Evolutionary conservation across 495 filamentous ascomycete species (phyloP).

Genomic region (Neurospora discreta): DNA sequence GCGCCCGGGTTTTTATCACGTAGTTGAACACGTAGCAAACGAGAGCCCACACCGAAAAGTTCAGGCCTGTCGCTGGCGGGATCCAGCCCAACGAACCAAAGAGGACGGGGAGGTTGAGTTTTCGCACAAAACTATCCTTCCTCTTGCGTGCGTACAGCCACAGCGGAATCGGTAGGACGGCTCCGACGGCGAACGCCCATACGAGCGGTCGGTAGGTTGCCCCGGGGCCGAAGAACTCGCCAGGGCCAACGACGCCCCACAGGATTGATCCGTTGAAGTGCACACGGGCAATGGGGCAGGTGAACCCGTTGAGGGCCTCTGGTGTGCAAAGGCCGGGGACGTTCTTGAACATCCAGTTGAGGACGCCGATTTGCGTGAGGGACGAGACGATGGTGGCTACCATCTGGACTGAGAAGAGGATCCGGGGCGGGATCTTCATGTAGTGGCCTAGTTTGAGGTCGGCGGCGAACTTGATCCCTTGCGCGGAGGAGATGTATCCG

Average conservation of each 20-base stretch:
- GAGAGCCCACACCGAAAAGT: constrained; percentile 71
- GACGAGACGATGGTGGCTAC: constrained; percentile 68
- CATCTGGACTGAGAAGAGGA: constrained; percentile 72
- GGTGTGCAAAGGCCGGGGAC: constrained; percentile 68
- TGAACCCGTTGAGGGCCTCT: constrained; percentile 72
- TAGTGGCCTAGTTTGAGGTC: constrained; percentile 86
- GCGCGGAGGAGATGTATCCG: constrained; percentile 68
- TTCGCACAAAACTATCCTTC: constrained; percentile 42
- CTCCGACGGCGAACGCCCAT: constrained; percentile 71
- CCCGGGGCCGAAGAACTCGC: constrained; percentile 61
- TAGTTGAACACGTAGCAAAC: constrained; percentile 79
- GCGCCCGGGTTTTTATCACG: constrained; percentile 50
- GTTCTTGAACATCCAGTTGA: constrained; percentile 82
- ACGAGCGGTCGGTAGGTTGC: constrained; percentile 59
- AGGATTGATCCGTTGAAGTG: constrained; percentile 85
- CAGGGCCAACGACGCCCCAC: constrained; percentile 77
- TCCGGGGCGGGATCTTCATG: constrained; percentile 83
- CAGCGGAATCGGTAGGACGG: constrained; percentile 53
- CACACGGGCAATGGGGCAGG: constrained; percentile 75
- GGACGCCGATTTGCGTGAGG: constrained; percentile 67
- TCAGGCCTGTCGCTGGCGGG: constrained; percentile 74
- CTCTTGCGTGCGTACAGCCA: constrained; percentile 49
- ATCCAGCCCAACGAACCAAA: constrained; percentile 72
- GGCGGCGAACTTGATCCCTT: constrained; percentile 77
- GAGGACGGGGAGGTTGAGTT: constrained; percentile 60